These are phyloP conservation scores for Ilyonectria mors-panacis DNA, from an alignment of 2,329 filamentous ascomycete species.

Conservation along the genomic window DNA sequence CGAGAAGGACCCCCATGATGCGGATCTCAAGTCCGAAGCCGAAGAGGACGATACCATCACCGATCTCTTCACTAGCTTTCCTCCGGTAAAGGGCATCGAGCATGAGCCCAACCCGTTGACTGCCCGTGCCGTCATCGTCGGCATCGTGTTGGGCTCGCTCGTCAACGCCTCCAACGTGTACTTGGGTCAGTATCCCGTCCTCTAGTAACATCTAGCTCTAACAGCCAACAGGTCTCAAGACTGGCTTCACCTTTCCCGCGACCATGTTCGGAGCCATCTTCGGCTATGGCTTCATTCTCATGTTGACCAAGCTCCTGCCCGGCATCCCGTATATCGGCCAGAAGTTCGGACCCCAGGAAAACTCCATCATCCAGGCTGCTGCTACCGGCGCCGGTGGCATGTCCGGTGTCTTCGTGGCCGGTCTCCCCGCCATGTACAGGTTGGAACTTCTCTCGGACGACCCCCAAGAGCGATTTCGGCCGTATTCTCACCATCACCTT, in stretches of 20 bases:
- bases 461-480: slow-evolving; percentile 69
- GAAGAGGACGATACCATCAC: slow-evolving; percentile 50
- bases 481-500: slow-evolving; percentile 73
- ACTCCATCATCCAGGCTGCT: slow-evolving; percentile 73
- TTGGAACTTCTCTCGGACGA: slow-evolving; percentile 64
- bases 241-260: slow-evolving; percentile 65
- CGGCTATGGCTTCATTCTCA: slow-evolving; percentile 71
- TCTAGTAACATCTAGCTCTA: neutral
- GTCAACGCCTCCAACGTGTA: slow-evolving; percentile 76
- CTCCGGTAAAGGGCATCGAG: slow-evolving; percentile 56
- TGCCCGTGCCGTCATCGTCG: slow-evolving; percentile 68
- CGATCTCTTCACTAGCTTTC: slow-evolving; percentile 60
- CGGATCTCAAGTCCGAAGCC: slow-evolving; percentile 48
- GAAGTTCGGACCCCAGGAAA: slow-evolving; percentile 72
- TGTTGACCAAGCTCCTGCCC: slow-evolving; percentile 64
- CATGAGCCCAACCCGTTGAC: slow-evolving; percentile 67
- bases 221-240: slow-evolving; percentile 61
- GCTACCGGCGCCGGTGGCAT: slow-evolving; percentile 73
- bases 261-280: slow-evolving; percentile 70
- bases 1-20: slow-evolving; percentile 47
- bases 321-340: slow-evolving; percentile 67
- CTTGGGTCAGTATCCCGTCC: slow-evolving; percentile 58
- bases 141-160: slow-evolving; percentile 69
- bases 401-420: slow-evolving; percentile 70
- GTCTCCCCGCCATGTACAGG: slow-evolving; percentile 73